These are phyloP conservation scores for Verticillium klebahnii DNA, from an alignment of 2,329 filamentous ascomycete species.

Conservation along the genomic window DNA sequence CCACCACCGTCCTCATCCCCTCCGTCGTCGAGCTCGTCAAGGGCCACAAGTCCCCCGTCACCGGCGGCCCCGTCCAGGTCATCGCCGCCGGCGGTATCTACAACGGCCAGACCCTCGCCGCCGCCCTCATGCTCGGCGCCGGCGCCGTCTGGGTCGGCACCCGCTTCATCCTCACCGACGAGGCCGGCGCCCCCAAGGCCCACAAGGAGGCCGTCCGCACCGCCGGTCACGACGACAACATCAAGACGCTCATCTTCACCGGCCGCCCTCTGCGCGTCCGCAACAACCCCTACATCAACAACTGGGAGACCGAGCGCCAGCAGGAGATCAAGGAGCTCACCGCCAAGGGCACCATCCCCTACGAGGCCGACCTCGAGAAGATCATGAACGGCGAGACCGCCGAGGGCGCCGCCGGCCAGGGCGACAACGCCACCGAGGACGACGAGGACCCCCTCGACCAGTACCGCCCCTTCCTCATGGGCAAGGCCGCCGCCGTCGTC, in stretches of 20 bases:
- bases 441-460: conserved; percentile 84
- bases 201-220: conserved; percentile 96
- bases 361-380: conserved; percentile 90
- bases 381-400: conserved; percentile 37
- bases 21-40: conserved; percentile 79
- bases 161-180: conserved; percentile 87
- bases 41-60: conserved; percentile 80
- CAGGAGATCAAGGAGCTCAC: conserved; percentile 92
- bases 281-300: conserved; percentile 86
- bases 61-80: conserved; percentile 82
- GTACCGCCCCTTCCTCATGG: conserved; percentile 89
- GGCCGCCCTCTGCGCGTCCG: conserved; percentile 90
- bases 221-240: conserved; percentile 88
- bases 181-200: conserved; percentile 87
- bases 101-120: conserved; percentile 86
- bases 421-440: conserved; percentile 58
- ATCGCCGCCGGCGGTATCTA: conserved; percentile 91
- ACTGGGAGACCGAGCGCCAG: conserved; percentile 92
- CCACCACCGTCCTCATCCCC: conserved; percentile 88
- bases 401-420: conserved; percentile 42
- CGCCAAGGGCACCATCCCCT: conserved; percentile 82
- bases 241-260: conserved; percentile 98
- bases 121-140: conserved; percentile 88
- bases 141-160: conserved; percentile 95
- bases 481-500: conserved; percentile 89